These are phyloP conservation scores for Penicillium goetzii DNA, from an alignment of 495 filamentous ascomycete species.

Conservation along the genomic window DNA sequence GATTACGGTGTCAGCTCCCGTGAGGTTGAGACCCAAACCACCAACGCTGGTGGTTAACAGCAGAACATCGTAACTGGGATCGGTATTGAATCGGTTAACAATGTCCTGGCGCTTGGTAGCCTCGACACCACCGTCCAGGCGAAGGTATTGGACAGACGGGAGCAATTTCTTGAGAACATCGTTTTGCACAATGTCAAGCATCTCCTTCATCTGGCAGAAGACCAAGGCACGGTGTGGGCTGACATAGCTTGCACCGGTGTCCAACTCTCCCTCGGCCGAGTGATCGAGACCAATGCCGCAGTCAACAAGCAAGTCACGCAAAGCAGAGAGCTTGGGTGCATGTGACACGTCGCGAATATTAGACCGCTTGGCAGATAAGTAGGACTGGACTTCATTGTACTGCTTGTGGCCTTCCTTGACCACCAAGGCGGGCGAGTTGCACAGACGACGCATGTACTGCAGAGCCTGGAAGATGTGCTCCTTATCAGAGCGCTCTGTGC, in stretches of 20 bases:
- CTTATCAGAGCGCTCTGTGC: slow-evolving; percentile 84
- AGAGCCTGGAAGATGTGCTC: slow-evolving; percentile 99
- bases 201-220: slow-evolving; percentile 99
- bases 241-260: slow-evolving; percentile 76
- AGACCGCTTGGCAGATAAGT: slow-evolving; percentile 68
- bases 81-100: slow-evolving; percentile 97
- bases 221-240: slow-evolving; percentile 93
- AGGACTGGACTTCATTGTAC: slow-evolving; percentile 79
- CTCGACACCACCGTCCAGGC: slow-evolving; percentile 90
- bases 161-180: slow-evolving; percentile 85
- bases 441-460: slow-evolving; percentile 99
- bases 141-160: slow-evolving; percentile 84
- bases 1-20: slow-evolving; percentile 96
- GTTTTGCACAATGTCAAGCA: slow-evolving; percentile 97
- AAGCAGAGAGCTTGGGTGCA: slow-evolving; percentile 88
- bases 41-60: slow-evolving; percentile 94
- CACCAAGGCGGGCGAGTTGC: slow-evolving; percentile 94
- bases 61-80: slow-evolving; percentile 91
- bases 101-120: slow-evolving; percentile 90
- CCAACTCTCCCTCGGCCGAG: slow-evolving; percentile 57
- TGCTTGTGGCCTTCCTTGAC: slow-evolving; percentile 92
- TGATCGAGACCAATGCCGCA: slow-evolving; percentile 84
- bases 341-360: slow-evolving; percentile 82
- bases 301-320: slow-evolving; percentile 88
- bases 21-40: slow-evolving; percentile 92